These are phyloP conservation scores for Oldenlandia corymbosa DNA, from an alignment of 257 asterid species.

Conservation along the genomic window DNA sequence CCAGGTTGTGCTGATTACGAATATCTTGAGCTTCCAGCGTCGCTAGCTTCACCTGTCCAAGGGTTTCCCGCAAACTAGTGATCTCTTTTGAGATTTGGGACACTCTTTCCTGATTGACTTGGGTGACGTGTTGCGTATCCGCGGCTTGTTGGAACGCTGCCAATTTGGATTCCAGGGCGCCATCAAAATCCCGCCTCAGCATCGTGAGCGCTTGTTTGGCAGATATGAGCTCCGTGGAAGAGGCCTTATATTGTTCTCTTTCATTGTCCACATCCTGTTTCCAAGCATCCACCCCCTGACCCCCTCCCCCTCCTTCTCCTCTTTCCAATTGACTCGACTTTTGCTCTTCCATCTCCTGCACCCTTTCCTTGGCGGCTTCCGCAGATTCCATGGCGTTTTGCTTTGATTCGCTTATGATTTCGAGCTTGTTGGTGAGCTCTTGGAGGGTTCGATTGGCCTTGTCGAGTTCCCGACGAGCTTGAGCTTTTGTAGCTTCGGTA, in stretches of 20 bases:
- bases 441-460: conserved; percentile 56
- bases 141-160: conserved; percentile 49
- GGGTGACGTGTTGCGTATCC: conserved; percentile 42
- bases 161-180: conserved; percentile 38
- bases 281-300: too few species aligned
- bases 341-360: conserved; percentile 45
- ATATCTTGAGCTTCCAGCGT: conserved; percentile 47
- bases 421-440: conserved; percentile 61
- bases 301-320: too few species aligned
- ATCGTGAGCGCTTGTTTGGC: conserved; percentile 50
- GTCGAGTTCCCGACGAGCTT: conserved; percentile 54
- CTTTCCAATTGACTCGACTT: conserved; percentile 31
- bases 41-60: conserved; percentile 39
- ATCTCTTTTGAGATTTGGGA: conserved; percentile 51
- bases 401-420: conserved; percentile 50
- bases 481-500: conserved; percentile 49
- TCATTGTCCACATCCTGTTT: conserved; percentile 44
- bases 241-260: conserved; percentile 49
- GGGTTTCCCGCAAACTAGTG: conserved; percentile 24
- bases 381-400: conserved; percentile 51
- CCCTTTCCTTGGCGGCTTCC: conserved; percentile 41
- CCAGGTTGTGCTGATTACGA: conserved; percentile 32
- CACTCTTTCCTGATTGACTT: conserved; percentile 34
- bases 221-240: conserved; percentile 46
- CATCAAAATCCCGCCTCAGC: conserved; percentile 50